A percentile compares a stretch with the other conserved stretches of the same genome.
Conservation (phyloP, 139 green algal species). For the Chlamydomonas sp. region DNA sequence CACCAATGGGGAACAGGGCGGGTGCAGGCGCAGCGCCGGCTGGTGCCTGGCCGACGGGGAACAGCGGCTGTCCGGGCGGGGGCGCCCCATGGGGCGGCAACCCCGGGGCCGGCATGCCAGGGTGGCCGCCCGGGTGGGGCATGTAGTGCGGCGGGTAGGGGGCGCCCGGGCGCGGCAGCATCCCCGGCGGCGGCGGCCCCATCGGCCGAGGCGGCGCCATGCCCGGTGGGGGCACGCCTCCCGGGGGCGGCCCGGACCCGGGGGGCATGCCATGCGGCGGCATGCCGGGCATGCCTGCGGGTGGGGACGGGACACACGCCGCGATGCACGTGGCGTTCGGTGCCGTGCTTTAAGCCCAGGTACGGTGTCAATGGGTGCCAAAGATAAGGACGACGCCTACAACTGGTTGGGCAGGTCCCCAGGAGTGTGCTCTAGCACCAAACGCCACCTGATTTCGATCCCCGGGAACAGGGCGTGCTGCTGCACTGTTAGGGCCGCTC, state of each 20-base stretch:
- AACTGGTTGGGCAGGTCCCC: no score
- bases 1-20: conserved; percentile 31
- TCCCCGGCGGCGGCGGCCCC: background rate
- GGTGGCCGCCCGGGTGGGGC: background rate
- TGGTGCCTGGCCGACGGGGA: conserved; percentile 8
- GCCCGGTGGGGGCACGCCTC: background rate
- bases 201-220: conserved; percentile 6
- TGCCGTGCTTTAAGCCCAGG: background rate
- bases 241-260: background rate
- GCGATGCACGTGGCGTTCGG: no score
- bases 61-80: background rate
- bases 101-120: background rate
- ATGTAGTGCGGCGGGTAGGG: conserved; percentile 1
- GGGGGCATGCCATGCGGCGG: background rate
- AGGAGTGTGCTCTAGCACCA: no score
- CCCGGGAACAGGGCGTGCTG: no score
- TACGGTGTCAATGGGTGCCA: no score
- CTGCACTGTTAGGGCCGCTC: no score
- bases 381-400: no score
- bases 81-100: background rate
- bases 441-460: no score
- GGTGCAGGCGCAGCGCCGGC: background rate
- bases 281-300: conserved; percentile 27
- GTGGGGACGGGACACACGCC: background rate
- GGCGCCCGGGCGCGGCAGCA: background rate